Evolutionary conservation across 2,329 filamentous ascomycete species (phyloP).

Genomic region (Zymoseptoria tritici): DNA sequence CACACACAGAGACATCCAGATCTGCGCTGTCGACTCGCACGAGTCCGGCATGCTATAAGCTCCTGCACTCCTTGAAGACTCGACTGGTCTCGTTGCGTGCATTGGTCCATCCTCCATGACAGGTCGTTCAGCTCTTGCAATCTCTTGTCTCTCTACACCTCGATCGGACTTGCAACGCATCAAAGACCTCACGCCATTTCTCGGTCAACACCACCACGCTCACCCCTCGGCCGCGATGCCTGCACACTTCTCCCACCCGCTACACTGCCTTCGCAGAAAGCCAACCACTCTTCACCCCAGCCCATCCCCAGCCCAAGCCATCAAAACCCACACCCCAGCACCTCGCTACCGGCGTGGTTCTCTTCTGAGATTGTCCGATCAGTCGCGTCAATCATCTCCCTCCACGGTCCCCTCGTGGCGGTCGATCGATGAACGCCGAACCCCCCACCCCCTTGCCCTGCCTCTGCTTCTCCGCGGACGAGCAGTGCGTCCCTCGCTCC

Average conservation of each 20-base stretch:
- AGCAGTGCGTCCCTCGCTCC: constrained; percentile 14
- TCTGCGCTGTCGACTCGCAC: constrained; percentile 15
- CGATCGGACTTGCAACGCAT: constrained; percentile 21
- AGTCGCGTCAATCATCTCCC: constrained; percentile 61
- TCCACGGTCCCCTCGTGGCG: constrained; percentile 35
- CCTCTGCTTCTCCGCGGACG: constrained; percentile 13
- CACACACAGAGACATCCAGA: constrained; percentile 37
- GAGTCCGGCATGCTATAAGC: constrained; percentile 24
- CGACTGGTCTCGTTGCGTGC: constrained; percentile 9
- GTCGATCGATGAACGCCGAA: constrained; percentile 53
- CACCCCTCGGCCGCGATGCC: constrained; percentile 36
- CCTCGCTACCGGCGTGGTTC: constrained; percentile 45
- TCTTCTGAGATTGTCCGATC: constrained; percentile 46
- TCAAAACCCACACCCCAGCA: constrained; percentile 42
- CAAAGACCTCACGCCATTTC: constrained; percentile 4
- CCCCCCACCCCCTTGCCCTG: constrained; percentile 25
- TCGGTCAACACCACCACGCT: constrained; percentile 3
- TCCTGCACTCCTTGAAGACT: constrained; percentile 21
- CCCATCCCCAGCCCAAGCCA: constrained; percentile 34
- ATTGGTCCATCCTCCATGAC: constrained; percentile 12
- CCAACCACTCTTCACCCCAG: constrained; percentile 41
- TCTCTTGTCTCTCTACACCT: constrained; percentile 7
- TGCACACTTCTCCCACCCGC: constrained; percentile 44
- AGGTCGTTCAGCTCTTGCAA: constrained; percentile 24
- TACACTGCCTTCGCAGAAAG: constrained; percentile 32